Evolutionary conservation across 495 filamentous ascomycete genomes (phyloP).

Genomic region (Annulohypoxylon moriforme): DNA sequence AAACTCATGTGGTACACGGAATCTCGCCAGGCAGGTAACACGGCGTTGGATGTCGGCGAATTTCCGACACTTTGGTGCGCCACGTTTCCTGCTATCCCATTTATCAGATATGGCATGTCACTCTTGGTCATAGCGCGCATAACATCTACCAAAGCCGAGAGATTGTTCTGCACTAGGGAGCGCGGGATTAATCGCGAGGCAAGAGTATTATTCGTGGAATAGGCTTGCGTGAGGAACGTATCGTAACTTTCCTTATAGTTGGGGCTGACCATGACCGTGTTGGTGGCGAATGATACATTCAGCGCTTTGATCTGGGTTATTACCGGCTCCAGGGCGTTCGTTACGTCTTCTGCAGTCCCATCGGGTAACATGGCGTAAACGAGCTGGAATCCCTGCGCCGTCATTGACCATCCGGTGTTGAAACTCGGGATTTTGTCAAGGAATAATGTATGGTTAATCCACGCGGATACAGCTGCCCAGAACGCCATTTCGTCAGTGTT

Average conservation of each 20-base stretch:
- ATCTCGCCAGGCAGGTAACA: background rate
- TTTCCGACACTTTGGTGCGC: background rate
- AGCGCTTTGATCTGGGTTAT: background rate
- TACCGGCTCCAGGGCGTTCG: background rate
- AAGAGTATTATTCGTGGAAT: constrained; percentile 5
- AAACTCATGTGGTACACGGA: background rate
- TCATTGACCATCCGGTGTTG: no score
- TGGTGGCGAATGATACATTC: background rate
- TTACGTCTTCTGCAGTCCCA: background rate
- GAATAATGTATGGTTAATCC: no score
- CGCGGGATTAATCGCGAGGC: constrained; percentile 67
- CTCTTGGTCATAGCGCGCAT: constrained; percentile 33
- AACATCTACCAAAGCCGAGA: constrained; percentile 37
- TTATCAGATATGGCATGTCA: background rate
- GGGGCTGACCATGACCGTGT: background rate
- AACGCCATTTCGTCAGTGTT: background rate
- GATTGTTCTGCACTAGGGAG: constrained; percentile 56
- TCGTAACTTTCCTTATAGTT: background rate
- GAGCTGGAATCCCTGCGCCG: no score
- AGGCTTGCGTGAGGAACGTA: background rate
- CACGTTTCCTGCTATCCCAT: background rate
- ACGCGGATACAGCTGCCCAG: background rate
- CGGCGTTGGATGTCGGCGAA: background rate
- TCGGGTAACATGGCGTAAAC: no score
- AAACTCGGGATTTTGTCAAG: no score